Evolutionary conservation across 768 basidiomycete species (phyloP).

Genomic region (Lentinus brumalis): DNA sequence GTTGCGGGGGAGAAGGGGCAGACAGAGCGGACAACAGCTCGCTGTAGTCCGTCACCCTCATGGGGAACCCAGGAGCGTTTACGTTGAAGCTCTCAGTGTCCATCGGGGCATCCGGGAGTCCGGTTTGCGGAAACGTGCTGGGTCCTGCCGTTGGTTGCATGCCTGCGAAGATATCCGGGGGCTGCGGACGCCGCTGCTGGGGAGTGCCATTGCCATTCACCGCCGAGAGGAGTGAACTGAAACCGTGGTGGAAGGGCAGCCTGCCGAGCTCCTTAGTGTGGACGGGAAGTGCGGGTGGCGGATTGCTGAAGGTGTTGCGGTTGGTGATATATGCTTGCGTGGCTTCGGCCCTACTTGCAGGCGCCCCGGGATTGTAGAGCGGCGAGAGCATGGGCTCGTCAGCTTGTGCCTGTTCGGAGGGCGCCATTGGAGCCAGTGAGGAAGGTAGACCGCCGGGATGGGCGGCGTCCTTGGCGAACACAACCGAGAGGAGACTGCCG

Average conservation of each 20-base stretch:
- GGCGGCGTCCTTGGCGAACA: background rate
- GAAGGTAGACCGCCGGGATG: conserved; percentile 16
- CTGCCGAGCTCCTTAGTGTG: conserved; percentile 35
- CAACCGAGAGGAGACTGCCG: background rate
- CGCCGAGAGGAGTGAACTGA: conserved; percentile 2
- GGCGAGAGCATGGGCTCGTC: too few relatives aligned
- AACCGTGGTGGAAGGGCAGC: conserved; percentile 42
- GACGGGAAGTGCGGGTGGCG: conserved; percentile 9
- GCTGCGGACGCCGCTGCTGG: background rate
- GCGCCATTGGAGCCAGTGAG: too few relatives aligned
- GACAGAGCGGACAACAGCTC: background rate
- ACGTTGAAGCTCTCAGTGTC: background rate
- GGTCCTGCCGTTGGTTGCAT: background rate
- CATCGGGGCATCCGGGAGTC: background rate
- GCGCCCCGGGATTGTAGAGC: too few relatives aligned
- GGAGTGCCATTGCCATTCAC: background rate
- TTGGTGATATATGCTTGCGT: conserved; percentile 16
- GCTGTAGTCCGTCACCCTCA: background rate
- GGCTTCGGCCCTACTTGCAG: too few relatives aligned
- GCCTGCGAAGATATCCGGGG: background rate
- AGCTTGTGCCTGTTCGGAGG: too few relatives aligned
- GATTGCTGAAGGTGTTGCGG: background rate
- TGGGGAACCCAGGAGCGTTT: background rate
- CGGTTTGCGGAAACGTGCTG: background rate
- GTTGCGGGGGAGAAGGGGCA: too few relatives aligned